Conservation (phyloP, 1,284 basidiomycete species). For the Irpex sp. region DNA sequence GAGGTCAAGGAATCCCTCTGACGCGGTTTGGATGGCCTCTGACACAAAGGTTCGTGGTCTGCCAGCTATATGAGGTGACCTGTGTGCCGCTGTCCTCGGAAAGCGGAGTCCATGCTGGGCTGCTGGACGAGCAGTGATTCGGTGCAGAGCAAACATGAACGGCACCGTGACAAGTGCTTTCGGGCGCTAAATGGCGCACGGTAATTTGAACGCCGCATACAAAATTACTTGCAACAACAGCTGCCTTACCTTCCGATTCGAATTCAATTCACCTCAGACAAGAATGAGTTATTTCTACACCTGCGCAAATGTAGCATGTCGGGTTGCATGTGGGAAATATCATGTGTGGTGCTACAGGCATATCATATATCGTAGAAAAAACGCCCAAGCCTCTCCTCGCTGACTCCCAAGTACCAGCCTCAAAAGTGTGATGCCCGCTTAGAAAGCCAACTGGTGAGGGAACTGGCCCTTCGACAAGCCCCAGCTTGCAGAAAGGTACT, state of each 20-base stretch:
- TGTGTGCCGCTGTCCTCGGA: constrained; percentile 19
- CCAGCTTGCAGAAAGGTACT: constrained; percentile 94
- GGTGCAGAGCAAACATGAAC: constrained; percentile 3
- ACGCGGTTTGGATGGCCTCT: constrained; percentile 35
- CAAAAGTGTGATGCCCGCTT: constrained; percentile 26
- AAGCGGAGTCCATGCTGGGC: neutral
- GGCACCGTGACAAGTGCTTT: neutral
- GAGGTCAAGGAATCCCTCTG: constrained; percentile 56
- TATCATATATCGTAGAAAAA: constrained; percentile 19
- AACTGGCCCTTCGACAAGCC: constrained; percentile 94
- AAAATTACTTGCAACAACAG: neutral
- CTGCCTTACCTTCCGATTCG: neutral
- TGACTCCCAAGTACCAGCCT: constrained; percentile 12
- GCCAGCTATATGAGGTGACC: constrained; percentile 22
- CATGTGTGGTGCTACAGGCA: constrained; percentile 16
- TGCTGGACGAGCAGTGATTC: neutral
- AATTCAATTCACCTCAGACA: neutral
- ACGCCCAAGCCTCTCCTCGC: constrained; percentile 17
- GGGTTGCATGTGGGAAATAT: constrained; percentile 8
- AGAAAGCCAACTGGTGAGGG: constrained; percentile 88
- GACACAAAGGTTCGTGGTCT: constrained; percentile 30
- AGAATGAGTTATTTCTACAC: neutral
- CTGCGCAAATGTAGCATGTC: constrained; percentile 7
- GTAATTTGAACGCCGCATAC: neutral
- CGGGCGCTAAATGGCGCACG: neutral